These are phyloP conservation scores for Neoascochyta sp. DNA, from an alignment of 2,329 filamentous ascomycete species.

Conservation along the genomic window DNA sequence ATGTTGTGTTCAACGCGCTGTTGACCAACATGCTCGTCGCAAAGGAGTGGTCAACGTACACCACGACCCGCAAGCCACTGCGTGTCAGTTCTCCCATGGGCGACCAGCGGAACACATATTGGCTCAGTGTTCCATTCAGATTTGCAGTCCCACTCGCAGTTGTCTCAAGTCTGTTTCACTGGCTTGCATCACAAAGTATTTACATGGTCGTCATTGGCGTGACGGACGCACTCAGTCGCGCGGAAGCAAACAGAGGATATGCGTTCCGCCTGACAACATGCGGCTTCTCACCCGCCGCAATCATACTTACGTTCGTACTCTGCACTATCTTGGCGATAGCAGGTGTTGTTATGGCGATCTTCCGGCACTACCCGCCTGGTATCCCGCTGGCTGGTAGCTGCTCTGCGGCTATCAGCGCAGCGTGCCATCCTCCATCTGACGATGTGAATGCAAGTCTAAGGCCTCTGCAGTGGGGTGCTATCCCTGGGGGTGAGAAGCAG, in stretches of 20 bases:
- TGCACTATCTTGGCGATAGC: slow-evolving; percentile 7
- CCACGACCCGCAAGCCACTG: slow-evolving; percentile 29
- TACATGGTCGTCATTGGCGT: slow-evolving; percentile 38
- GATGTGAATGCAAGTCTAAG: slow-evolving; percentile 12
- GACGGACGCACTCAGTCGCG: background rate
- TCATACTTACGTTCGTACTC: slow-evolving; percentile 14
- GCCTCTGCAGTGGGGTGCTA: slow-evolving; percentile 28
- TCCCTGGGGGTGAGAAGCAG: background rate
- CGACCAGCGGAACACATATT: slow-evolving; percentile 42
- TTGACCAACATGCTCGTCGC: slow-evolving; percentile 48
- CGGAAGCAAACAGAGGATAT: no score
- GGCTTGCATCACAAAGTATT: slow-evolving; percentile 43
- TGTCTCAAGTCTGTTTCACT: slow-evolving; percentile 38
- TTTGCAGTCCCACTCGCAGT: slow-evolving; percentile 38
- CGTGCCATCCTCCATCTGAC: slow-evolving; percentile 22
- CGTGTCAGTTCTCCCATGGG: slow-evolving; percentile 39
- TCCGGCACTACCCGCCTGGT: slow-evolving; percentile 12
- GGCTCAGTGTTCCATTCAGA: slow-evolving; percentile 40
- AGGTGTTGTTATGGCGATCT: slow-evolving; percentile 9
- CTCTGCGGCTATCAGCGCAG: slow-evolving; percentile 35
- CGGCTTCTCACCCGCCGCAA: slow-evolving; percentile 8
- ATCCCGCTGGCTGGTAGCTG: slow-evolving; percentile 28
- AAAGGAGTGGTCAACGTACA: slow-evolving; percentile 47
- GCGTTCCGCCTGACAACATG: no score
- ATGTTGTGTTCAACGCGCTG: slow-evolving; percentile 47